A percentile compares a stretch with the other conserved stretches of the same genome.
phyloP scores from a whole-genome alignment of 441 rosid genomes.

The Adansonia grandidieri region DNA sequence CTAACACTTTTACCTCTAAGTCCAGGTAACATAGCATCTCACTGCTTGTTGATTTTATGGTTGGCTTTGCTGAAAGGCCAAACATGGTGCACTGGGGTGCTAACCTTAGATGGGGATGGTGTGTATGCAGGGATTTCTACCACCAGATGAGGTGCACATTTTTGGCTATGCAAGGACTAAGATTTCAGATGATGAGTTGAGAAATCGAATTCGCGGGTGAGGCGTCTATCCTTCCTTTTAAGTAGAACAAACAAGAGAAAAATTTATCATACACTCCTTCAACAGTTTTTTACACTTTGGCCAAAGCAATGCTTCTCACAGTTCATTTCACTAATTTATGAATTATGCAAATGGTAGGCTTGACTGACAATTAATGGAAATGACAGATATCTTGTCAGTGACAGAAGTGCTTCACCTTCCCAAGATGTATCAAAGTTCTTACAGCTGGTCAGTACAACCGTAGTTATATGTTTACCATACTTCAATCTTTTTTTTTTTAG shows the following conservation, averaged over 20 bases:
- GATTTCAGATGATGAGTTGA: conserved; percentile 76
- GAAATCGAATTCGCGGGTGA: conserved; percentile 79
- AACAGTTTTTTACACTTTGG: not conserved
- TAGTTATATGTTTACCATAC: conserved; percentile 10
- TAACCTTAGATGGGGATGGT: conserved; percentile 22
- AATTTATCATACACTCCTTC: not conserved
- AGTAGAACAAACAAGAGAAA: not conserved
- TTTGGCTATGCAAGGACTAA: conserved; percentile 97
- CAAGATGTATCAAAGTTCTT: conserved; percentile 69
- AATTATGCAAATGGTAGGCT: conserved; percentile 15
- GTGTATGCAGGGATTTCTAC: conserved; percentile 73
- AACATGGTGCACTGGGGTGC: not conserved
- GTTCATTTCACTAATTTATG: conserved; percentile 17
- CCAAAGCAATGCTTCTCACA: not conserved
- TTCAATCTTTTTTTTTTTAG: conserved; percentile 17
- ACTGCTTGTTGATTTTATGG: not conserved
- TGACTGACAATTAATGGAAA: conserved; percentile 17
- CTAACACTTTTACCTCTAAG: no score
- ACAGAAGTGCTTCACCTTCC: conserved; percentile 50
- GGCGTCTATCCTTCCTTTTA: conserved; percentile 12
- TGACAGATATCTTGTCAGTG: conserved; percentile 71
- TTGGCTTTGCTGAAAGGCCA: not conserved
- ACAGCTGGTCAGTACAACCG: conserved; percentile 66
- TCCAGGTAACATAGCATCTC: not conserved
- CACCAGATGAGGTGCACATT: conserved; percentile 75